A percentile compares a stretch with the other conserved stretches of the same genome.
These are phyloP conservation scores for Biancaea sappan DNA, from an alignment of 306 rosid genomes.

Conservation along the genomic window DNA sequence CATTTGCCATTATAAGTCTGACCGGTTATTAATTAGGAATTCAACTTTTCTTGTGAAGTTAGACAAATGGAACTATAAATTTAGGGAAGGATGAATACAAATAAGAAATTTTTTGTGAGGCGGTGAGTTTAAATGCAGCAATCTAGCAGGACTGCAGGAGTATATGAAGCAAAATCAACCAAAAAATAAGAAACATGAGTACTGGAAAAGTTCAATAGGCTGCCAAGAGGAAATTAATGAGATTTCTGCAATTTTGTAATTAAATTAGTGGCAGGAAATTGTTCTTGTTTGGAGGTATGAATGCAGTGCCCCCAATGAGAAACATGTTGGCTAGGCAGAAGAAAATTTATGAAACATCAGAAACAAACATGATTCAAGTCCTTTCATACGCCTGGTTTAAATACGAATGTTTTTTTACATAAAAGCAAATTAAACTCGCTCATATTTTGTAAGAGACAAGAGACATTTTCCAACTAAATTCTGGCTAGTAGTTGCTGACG, in stretches of 20 bases:
- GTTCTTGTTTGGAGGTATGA: neutral
- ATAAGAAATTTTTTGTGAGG: neutral
- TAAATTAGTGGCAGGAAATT: neutral
- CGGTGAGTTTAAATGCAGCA: conserved; percentile 25
- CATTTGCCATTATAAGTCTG: too few species aligned
- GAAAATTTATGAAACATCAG: conserved; percentile 32
- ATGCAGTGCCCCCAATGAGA: conserved; percentile 14
- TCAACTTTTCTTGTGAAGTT: too few species aligned
- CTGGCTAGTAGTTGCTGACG: conserved; percentile 5
- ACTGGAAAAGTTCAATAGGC: conserved; percentile 32
- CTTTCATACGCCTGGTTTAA: neutral
- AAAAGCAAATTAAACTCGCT: neutral
- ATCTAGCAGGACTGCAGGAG: neutral
- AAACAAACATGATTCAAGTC: neutral
- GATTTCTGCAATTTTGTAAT: neutral
- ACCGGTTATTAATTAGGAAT: too few species aligned
- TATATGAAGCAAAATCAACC: neutral
- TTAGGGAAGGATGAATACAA: neutral
- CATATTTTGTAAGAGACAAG: neutral
- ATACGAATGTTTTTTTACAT: too few species aligned
- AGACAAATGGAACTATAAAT: conserved; percentile 6
- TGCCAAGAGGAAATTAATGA: neutral
- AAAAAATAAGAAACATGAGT: neutral
- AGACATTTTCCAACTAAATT: neutral
- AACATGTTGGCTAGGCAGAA: conserved; percentile 26